A percentile compares a stretch with the other conserved stretches of the same genome.
These are phyloP conservation scores for Ceratobasidium sp. DNA, from an alignment of 1,284 basidiomycete species.

Conservation along the genomic window DNA sequence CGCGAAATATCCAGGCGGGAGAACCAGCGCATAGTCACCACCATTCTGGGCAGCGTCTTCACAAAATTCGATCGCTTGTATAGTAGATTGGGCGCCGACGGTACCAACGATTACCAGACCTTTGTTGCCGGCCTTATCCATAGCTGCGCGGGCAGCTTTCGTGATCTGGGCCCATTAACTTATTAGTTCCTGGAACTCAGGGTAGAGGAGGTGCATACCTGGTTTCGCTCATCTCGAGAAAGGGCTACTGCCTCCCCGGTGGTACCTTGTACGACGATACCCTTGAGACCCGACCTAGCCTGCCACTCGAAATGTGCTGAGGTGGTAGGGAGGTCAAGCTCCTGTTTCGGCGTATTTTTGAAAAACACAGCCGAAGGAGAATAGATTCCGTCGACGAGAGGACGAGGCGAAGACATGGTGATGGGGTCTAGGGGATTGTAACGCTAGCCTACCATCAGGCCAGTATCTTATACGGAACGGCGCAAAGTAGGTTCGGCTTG, in stretches of 20 bases:
- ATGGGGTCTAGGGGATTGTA: neutral
- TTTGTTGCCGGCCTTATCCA: conserved; percentile 74
- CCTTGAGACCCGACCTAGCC: conserved; percentile 43
- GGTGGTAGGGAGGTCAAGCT: conserved; percentile 47
- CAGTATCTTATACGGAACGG: neutral
- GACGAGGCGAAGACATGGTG: conserved; percentile 10
- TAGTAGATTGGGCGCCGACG: conserved; percentile 80
- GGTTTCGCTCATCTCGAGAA: conserved; percentile 46
- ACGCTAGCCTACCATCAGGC: neutral
- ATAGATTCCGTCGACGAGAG: conserved; percentile 46
- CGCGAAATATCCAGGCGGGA: conserved; percentile 57
- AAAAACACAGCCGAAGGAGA: conserved; percentile 49
- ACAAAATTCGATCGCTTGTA: conserved; percentile 82
- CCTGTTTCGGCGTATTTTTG: conserved; percentile 46
- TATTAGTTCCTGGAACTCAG: neutral
- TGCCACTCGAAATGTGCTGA: conserved; percentile 47
- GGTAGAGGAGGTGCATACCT: conserved; percentile 29
- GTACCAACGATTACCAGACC: conserved; percentile 80
- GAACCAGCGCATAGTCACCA: conserved; percentile 76
- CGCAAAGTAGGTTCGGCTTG: neutral
- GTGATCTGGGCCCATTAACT: conserved; percentile 44
- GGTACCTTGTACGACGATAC: conserved; percentile 48
- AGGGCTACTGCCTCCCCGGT: conserved; percentile 50
- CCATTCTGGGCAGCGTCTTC: conserved; percentile 80
- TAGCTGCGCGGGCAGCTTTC: conserved; percentile 67